Evolutionary conservation across 139 green algal species (phyloP).

Genomic region (Raphidocelis subcapitata): DNA sequence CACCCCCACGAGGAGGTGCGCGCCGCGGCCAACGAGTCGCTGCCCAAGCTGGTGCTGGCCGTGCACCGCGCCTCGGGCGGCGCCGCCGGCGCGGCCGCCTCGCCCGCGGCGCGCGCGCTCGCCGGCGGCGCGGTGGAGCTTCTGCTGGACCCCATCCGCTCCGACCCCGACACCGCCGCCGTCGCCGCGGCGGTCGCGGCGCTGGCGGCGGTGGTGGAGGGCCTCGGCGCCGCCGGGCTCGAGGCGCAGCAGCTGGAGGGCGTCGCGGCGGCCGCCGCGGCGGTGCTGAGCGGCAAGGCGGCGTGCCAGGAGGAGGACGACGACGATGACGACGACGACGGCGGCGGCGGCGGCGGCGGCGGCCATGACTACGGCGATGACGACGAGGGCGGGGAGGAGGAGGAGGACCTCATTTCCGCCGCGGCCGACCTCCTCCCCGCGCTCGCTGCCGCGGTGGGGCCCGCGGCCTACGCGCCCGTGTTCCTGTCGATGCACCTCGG

Average conservation of each 20-base stretch:
- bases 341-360: conserved; percentile 15
- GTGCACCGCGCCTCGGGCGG: conserved; percentile 18
- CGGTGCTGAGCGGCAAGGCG: conserved; percentile 44
- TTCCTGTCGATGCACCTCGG: conserved; percentile 52
- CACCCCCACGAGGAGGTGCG: conserved; percentile 74
- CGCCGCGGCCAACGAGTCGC: conserved; percentile 34
- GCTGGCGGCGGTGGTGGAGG: conserved; percentile 6
- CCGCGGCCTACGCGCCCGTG: conserved; percentile 53
- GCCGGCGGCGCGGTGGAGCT: conserved; percentile 8
- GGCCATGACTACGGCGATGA: not conserved
- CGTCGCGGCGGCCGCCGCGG: conserved; percentile 1
- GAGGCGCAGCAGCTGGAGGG: conserved; percentile 4
- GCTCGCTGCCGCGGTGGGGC: conserved; percentile 43
- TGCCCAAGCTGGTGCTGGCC: conserved; percentile 29
- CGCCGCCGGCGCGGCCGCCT: too few relatives aligned
- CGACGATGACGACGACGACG: conserved; percentile 25
- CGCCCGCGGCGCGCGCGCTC: not conserved
- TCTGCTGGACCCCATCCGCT: conserved; percentile 38
- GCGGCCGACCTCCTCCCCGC: conserved; percentile 62
- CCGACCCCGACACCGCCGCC: conserved; percentile 48
- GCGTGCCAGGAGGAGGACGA: conserved; percentile 42
- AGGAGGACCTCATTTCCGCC: conserved; percentile 64
- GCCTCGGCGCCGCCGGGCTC: conserved; percentile 3
- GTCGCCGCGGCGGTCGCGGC: conserved; percentile 29
- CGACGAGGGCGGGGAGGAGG: conserved; percentile 7